Percentiles rank a stretch among this genome's conserved stretches.
Evolutionary conservation across 169 alveolate species (phyloP).

Genomic region (Plasmodium vivax): DNA sequence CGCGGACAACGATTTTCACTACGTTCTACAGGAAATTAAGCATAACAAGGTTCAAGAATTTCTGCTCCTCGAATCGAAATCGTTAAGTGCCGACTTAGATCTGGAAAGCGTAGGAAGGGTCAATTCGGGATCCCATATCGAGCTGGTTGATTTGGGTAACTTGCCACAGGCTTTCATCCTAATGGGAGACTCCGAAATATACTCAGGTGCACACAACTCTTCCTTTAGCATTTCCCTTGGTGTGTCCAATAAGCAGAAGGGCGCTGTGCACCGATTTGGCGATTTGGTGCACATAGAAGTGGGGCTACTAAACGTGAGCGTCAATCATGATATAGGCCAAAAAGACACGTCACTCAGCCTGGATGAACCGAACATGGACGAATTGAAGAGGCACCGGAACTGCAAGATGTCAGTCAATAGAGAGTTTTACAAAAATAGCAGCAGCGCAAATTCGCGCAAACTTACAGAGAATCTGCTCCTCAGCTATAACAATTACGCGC

Average conservation of each 20-base stretch:
- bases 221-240: slow-evolving; percentile 26
- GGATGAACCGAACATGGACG: not conserved
- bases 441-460: not conserved
- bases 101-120: not conserved
- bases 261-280: not conserved
- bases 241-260: not conserved
- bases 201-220: slow-evolving; percentile 48
- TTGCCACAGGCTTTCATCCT: slow-evolving; percentile 4
- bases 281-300: slow-evolving; percentile 26
- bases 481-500: not conserved
- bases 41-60: slow-evolving; percentile 35
- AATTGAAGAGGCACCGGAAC: not conserved
- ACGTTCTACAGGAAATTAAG: slow-evolving; percentile 52
- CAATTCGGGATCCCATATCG: slow-evolving; percentile 57
- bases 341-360: not conserved
- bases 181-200: slow-evolving; percentile 40
- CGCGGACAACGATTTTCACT: slow-evolving; percentile 49
- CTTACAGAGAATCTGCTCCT: not conserved
- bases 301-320: slow-evolving; percentile 26
- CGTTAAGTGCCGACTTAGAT: not conserved
- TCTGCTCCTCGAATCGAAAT: slow-evolving; percentile 10
- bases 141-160: slow-evolving; percentile 16
- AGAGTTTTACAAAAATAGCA: not conserved
- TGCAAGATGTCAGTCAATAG: slow-evolving; percentile 7
- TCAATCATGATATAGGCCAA: not conserved